Percentiles rank a stretch among this genome's conserved stretches.
These are phyloP conservation scores for Aspergillus nidulans DNA, from an alignment of 495 filamentous ascomycete species.

Conservation along the genomic window DNA sequence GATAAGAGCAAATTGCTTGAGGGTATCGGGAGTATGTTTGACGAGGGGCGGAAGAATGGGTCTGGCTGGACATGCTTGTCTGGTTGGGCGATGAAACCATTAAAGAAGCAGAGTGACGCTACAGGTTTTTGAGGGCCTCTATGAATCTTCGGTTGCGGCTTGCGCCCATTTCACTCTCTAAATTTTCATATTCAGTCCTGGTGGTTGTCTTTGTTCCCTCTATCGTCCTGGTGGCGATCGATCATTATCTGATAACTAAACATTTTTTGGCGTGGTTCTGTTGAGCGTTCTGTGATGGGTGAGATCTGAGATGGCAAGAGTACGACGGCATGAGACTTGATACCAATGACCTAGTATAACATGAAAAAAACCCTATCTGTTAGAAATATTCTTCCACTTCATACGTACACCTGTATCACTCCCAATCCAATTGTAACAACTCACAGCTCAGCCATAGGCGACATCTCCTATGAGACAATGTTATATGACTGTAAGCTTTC, in stretches of 20 bases:
- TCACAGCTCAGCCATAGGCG: too few species aligned
- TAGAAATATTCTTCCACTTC: neutral
- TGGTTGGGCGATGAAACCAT: conserved; percentile 87
- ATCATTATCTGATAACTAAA: neutral
- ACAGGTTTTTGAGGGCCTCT: neutral
- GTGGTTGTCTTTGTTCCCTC: neutral
- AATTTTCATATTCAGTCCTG: conserved; percentile 1
- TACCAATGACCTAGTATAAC: neutral
- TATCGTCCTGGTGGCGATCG: conserved; percentile 2
- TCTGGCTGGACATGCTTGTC: conserved; percentile 82
- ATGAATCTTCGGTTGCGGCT: neutral
- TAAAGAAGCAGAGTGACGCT: conserved; percentile 14
- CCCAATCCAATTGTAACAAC: too few species aligned
- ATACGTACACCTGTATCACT: too few species aligned
- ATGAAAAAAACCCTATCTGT: neutral
- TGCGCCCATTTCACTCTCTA: neutral
- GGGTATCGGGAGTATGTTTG: conserved; percentile 71
- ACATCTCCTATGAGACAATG: too few species aligned
- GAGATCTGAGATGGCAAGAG: neutral
- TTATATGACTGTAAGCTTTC: too few species aligned
- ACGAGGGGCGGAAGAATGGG: conserved; percentile 75
- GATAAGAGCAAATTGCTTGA: conserved; percentile 63
- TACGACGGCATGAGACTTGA: neutral
- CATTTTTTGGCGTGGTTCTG: neutral
- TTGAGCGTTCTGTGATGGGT: neutral